Percentiles rank a stretch among this genome's conserved stretches.
Conservation (phyloP, 2,329 filamentous ascomycete species). For the Trichoderma sp. region DNA sequence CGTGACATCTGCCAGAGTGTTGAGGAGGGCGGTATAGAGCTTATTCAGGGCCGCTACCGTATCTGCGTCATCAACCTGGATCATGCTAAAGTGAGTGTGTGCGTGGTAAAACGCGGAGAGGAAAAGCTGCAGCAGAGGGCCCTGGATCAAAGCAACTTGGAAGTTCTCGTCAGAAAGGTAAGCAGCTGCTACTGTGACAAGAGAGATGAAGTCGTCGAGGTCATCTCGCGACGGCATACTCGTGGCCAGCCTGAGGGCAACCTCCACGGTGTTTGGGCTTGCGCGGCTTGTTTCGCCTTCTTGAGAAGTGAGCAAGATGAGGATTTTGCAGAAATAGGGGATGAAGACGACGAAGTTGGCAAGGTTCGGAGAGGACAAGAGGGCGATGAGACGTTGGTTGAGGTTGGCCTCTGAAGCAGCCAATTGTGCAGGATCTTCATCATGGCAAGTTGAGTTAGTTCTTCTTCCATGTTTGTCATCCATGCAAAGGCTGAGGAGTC, state of each 20-base stretch:
- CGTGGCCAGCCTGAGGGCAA: conserved; percentile 56
- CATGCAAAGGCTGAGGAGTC: background rate
- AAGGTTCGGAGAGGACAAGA: conserved; percentile 53
- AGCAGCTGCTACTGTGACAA: conserved; percentile 56
- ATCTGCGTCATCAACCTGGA: conserved; percentile 52
- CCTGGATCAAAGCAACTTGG: conserved; percentile 53
- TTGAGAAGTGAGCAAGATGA: conserved; percentile 58
- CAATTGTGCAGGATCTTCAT: conserved; percentile 59
- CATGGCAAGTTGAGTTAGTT: background rate
- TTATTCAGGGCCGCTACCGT: conserved; percentile 50
- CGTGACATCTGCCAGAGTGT: conserved; percentile 57
- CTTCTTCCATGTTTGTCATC: background rate
- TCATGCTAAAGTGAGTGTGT: conserved; percentile 47
- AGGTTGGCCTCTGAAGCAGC: conserved; percentile 58
- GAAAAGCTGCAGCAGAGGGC: conserved; percentile 48
- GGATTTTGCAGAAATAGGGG: conserved; percentile 59
- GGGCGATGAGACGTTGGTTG: conserved; percentile 52
- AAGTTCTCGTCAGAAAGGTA: conserved; percentile 60
- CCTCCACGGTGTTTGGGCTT: conserved; percentile 50
- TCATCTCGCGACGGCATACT: conserved; percentile 48
- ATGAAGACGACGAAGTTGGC: conserved; percentile 49
- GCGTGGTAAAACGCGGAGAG: conserved; percentile 54
- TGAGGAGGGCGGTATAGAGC: conserved; percentile 55
- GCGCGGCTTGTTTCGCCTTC: conserved; percentile 53
- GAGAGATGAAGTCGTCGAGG: conserved; percentile 57